Conservation (phyloP, 2,329 filamentous ascomycete species). For the Aspergillus fumigatiaffinis region DNA sequence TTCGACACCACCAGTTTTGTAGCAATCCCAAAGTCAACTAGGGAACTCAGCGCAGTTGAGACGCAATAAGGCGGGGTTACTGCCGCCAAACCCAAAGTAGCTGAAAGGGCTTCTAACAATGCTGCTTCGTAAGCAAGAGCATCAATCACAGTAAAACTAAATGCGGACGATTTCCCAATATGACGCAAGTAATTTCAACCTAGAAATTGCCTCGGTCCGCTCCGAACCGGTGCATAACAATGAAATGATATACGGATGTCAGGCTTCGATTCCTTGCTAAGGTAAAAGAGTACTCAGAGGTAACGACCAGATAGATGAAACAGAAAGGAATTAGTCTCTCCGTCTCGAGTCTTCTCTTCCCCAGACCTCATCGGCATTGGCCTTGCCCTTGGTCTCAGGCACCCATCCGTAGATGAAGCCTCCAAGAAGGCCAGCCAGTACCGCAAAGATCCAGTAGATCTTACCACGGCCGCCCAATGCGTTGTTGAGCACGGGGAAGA, state of each 20-base stretch:
- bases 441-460: slow-evolving; percentile 90
- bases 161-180: not conserved
- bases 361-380: slow-evolving; percentile 87
- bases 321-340: slow-evolving; percentile 22
- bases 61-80: not conserved
- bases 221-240: not conserved
- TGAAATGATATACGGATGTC: not conserved
- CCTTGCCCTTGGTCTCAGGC: slow-evolving; percentile 85
- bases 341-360: slow-evolving; percentile 49
- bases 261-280: not conserved
- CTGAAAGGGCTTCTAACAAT: not conserved
- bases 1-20: too few species aligned
- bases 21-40: not conserved
- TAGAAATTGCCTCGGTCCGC: not conserved
- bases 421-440: slow-evolving; percentile 63
- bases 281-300: not conserved
- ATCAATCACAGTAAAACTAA: not conserved
- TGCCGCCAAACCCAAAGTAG: not conserved
- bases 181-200: not conserved
- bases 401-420: slow-evolving; percentile 70
- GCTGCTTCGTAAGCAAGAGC: not conserved
- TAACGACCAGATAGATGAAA: not conserved
- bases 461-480: slow-evolving; percentile 72
- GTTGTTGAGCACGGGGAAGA: slow-evolving; percentile 84
- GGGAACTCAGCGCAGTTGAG: not conserved